Evolutionary conservation across 1,139 yeast species (phyloP).

Genomic region (Suhomyces terraborum): DNA sequence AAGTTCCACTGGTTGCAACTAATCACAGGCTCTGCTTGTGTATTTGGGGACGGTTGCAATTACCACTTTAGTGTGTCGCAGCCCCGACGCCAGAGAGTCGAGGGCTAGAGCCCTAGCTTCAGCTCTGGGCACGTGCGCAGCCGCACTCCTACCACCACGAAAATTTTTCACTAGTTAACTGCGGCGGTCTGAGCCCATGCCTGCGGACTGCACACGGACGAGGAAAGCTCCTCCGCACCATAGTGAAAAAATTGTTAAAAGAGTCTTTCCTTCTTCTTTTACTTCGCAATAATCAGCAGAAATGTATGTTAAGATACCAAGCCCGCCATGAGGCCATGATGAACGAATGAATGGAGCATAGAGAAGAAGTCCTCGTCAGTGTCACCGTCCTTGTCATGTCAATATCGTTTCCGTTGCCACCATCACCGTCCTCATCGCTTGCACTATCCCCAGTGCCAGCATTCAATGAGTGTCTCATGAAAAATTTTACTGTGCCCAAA

Average conservation of each 20-base stretch:
- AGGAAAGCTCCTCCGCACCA: slow-evolving; percentile 8
- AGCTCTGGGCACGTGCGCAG: neutral
- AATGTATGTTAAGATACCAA: slow-evolving; percentile 19
- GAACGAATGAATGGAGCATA: neutral
- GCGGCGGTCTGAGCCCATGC: slow-evolving; percentile 1
- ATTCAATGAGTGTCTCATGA: no score
- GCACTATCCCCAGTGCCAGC: no score
- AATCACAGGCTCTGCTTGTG: no score
- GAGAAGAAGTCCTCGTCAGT: no score
- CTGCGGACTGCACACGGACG: slow-evolving; percentile 10
- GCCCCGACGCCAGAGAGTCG: neutral
- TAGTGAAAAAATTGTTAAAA: slow-evolving; percentile 14
- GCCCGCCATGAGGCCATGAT: neutral
- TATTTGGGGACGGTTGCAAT: slow-evolving; percentile 1
- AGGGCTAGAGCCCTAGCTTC: slow-evolving; percentile 8
- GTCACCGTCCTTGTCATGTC: no score
- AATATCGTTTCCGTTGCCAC: no score
- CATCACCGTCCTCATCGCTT: no score
- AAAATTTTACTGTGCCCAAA: no score
- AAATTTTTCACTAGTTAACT: slow-evolving; percentile 9
- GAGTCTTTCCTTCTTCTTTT: slow-evolving; percentile 14
- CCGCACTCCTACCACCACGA: slow-evolving; percentile 5
- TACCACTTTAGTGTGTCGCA: neutral
- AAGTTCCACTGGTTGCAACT: no score
- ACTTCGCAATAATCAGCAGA: slow-evolving; percentile 19